A percentile compares a stretch with the other conserved stretches of the same genome.
Evolutionary conservation across 2,329 filamentous ascomycete genomes (phyloP).

Genomic region (Myotisia sp.): DNA sequence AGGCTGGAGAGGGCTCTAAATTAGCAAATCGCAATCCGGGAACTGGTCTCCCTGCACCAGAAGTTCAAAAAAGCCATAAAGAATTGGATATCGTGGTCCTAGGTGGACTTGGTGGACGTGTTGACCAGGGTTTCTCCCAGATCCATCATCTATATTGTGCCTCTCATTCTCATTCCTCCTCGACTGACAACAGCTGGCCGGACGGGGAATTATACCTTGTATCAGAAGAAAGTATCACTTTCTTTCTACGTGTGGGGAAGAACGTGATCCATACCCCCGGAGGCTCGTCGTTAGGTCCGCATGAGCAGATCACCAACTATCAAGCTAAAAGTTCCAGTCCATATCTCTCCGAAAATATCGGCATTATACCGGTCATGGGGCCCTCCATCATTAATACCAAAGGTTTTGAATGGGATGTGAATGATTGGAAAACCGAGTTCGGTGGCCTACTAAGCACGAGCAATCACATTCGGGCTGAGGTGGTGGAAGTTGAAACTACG

Average conservation of each 20-base stretch:
- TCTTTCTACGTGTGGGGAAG: slow-evolving; percentile 55
- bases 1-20: slow-evolving; percentile 12
- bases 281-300: slow-evolving; percentile 11
- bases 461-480: slow-evolving; percentile 54
- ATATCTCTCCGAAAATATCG: slow-evolving; percentile 61
- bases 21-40: background rate
- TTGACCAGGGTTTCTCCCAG: slow-evolving; percentile 83
- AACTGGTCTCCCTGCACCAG: no score
- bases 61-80: slow-evolving; percentile 11
- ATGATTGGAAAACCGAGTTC: slow-evolving; percentile 63
- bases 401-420: slow-evolving; percentile 84
- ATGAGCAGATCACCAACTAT: background rate
- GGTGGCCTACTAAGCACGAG: slow-evolving; percentile 64
- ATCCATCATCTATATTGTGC: slow-evolving; percentile 62
- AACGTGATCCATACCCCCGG: slow-evolving; percentile 55
- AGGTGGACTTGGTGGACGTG: slow-evolving; percentile 73
- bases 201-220: slow-evolving; percentile 58
- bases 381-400: slow-evolving; percentile 61
- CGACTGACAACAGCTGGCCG: slow-evolving; percentile 1
- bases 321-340: slow-evolving; percentile 4
- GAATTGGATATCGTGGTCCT: slow-evolving; percentile 58
- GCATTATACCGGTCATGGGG: slow-evolving; percentile 73
- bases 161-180: slow-evolving; percentile 4
- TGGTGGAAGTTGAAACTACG: slow-evolving; percentile 48
- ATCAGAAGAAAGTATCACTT: slow-evolving; percentile 66